Percentiles rank a stretch among this genome's conserved stretches.
These are phyloP conservation scores for Stephania yunnanensis DNA, from an alignment of 164 flowering plant species.

Conservation along the genomic window DNA sequence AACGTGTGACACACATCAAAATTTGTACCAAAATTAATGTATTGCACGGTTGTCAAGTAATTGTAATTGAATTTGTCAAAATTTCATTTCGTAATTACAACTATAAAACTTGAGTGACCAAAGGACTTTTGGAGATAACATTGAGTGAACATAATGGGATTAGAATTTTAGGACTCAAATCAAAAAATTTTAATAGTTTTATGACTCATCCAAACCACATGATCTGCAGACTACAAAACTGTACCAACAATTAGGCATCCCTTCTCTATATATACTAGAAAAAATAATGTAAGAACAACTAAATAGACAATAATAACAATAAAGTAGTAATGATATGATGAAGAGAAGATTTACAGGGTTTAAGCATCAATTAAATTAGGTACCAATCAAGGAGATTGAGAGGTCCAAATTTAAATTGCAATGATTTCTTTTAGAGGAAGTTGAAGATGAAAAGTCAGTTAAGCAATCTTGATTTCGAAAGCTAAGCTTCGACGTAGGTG, in stretches of 20 bases:
- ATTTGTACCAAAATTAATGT: too few relatives aligned
- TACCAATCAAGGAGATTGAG: slow-evolving; percentile 12
- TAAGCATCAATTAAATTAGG: background rate
- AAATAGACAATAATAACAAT: too few relatives aligned
- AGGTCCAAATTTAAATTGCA: slow-evolving; percentile 18
- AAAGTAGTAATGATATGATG: too few relatives aligned
- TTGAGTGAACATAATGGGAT: too few relatives aligned
- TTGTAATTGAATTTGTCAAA: too few relatives aligned
- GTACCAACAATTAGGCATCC: background rate
- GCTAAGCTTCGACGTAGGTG: slow-evolving; percentile 28
- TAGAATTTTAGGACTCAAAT: too few relatives aligned
- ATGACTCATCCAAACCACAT: background rate
- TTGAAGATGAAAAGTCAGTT: slow-evolving; percentile 1
- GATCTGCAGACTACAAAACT: background rate
- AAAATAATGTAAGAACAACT: background rate
- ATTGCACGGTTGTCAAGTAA: too few relatives aligned
- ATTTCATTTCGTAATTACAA: too few relatives aligned
- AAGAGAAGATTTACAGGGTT: slow-evolving; percentile 3
- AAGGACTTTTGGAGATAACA: too few relatives aligned
- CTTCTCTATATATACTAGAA: background rate
- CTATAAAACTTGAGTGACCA: too few relatives aligned
- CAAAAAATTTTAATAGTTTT: too few relatives aligned
- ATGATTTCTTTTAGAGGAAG: slow-evolving; percentile 11
- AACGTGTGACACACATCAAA: too few relatives aligned
- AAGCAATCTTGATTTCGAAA: slow-evolving; percentile 32